Conservation (phyloP, 2,329 filamentous ascomycete genomes). For the Simplicillium sp. region DNA sequence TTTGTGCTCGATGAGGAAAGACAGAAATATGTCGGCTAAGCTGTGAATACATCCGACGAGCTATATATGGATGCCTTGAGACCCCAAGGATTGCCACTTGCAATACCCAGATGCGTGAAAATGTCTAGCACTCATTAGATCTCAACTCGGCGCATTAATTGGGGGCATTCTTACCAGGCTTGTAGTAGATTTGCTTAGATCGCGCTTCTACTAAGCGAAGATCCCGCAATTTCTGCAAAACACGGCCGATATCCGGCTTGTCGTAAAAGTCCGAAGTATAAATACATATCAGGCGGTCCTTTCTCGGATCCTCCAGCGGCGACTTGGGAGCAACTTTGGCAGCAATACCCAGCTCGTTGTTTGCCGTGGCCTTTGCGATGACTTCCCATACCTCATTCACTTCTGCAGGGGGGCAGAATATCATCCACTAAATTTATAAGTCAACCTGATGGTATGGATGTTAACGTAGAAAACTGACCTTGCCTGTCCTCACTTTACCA, state of each 20-base stretch:
- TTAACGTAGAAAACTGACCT: conserved; percentile 32
- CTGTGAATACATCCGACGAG: conserved; percentile 30
- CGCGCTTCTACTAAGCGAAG: conserved; percentile 46
- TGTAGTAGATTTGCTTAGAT: conserved; percentile 61
- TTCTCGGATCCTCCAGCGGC: conserved; percentile 25
- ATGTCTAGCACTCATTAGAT: conserved; percentile 38
- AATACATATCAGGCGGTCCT: conserved; percentile 57
- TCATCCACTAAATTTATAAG: conserved; percentile 53
- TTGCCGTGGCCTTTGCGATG: conserved; percentile 57
- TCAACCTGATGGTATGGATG: background rate
- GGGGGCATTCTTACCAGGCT: conserved; percentile 45
- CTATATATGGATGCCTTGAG: conserved; percentile 50
- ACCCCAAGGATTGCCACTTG: conserved; percentile 49
- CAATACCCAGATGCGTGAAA: conserved; percentile 57
- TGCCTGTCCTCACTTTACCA: conserved; percentile 52
- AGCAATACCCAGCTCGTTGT: conserved; percentile 58
- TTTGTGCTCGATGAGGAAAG: too few species aligned
- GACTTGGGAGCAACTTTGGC: conserved; percentile 61
- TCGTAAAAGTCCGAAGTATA: conserved; percentile 72
- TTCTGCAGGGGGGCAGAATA: conserved; percentile 47
- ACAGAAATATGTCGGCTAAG: background rate
- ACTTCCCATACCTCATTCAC: conserved; percentile 57
- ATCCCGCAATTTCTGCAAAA: conserved; percentile 52
- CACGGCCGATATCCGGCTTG: conserved; percentile 55
- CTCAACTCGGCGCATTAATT: background rate